These are phyloP conservation scores for Backusella luteola DNA, from an alignment of 192 early-diverging fungal species.

Conservation along the genomic window DNA sequence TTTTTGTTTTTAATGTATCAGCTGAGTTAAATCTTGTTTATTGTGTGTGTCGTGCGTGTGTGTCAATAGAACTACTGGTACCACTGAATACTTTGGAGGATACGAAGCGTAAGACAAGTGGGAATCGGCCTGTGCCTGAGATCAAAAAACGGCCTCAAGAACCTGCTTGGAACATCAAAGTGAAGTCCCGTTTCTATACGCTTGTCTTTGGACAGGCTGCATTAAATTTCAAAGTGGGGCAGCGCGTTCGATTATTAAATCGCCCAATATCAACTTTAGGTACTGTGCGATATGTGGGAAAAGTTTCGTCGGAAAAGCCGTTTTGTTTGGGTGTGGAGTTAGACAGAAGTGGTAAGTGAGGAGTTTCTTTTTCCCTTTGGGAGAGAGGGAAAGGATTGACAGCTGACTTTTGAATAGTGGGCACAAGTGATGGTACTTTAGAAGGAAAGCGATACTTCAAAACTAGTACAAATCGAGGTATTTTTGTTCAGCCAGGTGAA, in stretches of 20 bases:
- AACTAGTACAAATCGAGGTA: constrained; percentile 19
- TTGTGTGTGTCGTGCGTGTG: background rate
- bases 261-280: constrained; percentile 15
- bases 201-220: constrained; percentile 4
- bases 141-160: constrained; percentile 1
- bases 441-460: constrained; percentile 20
- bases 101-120: background rate
- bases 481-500: constrained; percentile 19
- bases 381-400: background rate
- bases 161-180: constrained; percentile 8
- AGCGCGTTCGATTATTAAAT: constrained; percentile 15
- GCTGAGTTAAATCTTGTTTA: background rate
- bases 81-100: constrained; percentile 11
- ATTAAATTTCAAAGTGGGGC: constrained; percentile 6
- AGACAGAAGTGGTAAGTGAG: constrained; percentile 19
- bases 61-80: constrained; percentile 13
- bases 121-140: background rate
- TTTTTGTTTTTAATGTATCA: background rate
- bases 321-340: constrained; percentile 19
- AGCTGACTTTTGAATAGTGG: constrained; percentile 9
- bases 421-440: constrained; percentile 26
- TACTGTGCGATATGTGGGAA: constrained; percentile 14
- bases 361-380: background rate
- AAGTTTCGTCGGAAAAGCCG: constrained; percentile 2
- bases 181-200: background rate